A percentile compares a stretch with the other conserved stretches of the same genome.
Evolutionary conservation across 306 rosid genomes (phyloP).

Genomic region (Prunus padus): DNA sequence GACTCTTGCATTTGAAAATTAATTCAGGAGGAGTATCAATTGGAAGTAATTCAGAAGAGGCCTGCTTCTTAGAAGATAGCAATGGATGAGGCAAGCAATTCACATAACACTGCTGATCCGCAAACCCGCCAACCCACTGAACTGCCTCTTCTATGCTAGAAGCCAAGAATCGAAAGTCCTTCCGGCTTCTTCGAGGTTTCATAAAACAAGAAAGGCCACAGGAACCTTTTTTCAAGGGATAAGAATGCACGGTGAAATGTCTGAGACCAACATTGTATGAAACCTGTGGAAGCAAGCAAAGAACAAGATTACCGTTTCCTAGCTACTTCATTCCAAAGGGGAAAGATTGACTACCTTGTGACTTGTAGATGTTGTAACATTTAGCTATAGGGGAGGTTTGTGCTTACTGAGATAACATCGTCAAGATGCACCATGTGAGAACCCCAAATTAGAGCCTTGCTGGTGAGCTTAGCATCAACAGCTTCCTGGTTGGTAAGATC

Average conservation of each 20-base stretch:
- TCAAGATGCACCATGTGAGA: constrained; percentile 70
- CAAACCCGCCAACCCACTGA: constrained; percentile 97
- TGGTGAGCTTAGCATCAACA: constrained; percentile 79
- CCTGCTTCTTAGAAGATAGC: constrained; percentile 91
- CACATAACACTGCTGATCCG: constrained; percentile 90
- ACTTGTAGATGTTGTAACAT: constrained; percentile 11
- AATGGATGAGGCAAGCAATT: constrained; percentile 97
- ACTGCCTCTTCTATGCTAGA: constrained; percentile 83
- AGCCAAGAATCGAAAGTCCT: constrained; percentile 82
- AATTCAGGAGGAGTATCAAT: constrained; percentile 89
- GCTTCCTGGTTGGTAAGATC: constrained; percentile 49
- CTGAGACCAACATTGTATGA: constrained; percentile 91
- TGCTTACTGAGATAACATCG: constrained; percentile 84
- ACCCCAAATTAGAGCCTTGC: constrained; percentile 88
- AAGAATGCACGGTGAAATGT: constrained; percentile 89
- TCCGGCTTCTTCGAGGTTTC: constrained; percentile 65
- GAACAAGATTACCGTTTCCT: constrained; percentile 29
- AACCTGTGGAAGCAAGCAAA: constrained; percentile 64
- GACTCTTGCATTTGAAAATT: constrained; percentile 89
- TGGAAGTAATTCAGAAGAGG: constrained; percentile 82
- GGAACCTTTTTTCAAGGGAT: constrained; percentile 69
- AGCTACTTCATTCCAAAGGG: constrained; percentile 12
- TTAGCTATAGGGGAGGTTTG: constrained; percentile 24
- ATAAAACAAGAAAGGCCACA: constrained; percentile 78
- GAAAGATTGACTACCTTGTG: not conserved